Evolutionary conservation across 1,284 basidiomycete genomes (phyloP).

Genomic region (Porogramme epimiltina): DNA sequence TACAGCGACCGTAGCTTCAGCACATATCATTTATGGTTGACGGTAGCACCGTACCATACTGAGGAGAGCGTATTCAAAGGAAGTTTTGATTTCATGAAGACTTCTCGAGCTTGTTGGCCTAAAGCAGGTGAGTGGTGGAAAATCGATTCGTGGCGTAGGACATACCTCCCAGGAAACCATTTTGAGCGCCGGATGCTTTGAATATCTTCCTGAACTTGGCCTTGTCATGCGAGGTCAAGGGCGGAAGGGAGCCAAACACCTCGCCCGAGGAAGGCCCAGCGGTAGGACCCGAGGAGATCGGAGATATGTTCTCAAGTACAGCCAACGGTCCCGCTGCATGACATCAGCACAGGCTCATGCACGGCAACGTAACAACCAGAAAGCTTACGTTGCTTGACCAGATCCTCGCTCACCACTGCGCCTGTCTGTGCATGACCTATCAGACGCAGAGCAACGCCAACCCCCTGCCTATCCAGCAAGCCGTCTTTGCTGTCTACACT

Average conservation of each 20-base stretch:
- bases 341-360: background rate
- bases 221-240: slow-evolving; percentile 76
- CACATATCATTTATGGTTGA: background rate
- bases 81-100: slow-evolving; percentile 92
- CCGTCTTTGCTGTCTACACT: slow-evolving; percentile 92
- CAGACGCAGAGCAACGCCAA: slow-evolving; percentile 83
- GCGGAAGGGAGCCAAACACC: slow-evolving; percentile 38
- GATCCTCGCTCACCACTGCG: slow-evolving; percentile 57
- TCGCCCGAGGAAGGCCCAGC: slow-evolving; percentile 11
- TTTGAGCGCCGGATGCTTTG: slow-evolving; percentile 56
- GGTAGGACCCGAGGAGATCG: slow-evolving; percentile 2
- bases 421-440: slow-evolving; percentile 93
- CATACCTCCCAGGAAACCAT: slow-evolving; percentile 77
- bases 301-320: slow-evolving; percentile 70
- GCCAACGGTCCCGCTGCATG: slow-evolving; percentile 77
- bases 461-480: slow-evolving; percentile 76
- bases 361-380: background rate
- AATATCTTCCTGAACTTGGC: slow-evolving; percentile 84
- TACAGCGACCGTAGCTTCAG: slow-evolving; percentile 31
- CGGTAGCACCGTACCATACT: slow-evolving; percentile 74
- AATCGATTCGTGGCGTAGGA: background rate
- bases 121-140: background rate
- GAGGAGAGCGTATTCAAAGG: slow-evolving; percentile 85
- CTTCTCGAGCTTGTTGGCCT: slow-evolving; percentile 87
- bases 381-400: slow-evolving; percentile 63